phyloP scores from a whole-genome alignment of 2,329 filamentous ascomycete genomes.

The Fusarium paranaense region DNA sequence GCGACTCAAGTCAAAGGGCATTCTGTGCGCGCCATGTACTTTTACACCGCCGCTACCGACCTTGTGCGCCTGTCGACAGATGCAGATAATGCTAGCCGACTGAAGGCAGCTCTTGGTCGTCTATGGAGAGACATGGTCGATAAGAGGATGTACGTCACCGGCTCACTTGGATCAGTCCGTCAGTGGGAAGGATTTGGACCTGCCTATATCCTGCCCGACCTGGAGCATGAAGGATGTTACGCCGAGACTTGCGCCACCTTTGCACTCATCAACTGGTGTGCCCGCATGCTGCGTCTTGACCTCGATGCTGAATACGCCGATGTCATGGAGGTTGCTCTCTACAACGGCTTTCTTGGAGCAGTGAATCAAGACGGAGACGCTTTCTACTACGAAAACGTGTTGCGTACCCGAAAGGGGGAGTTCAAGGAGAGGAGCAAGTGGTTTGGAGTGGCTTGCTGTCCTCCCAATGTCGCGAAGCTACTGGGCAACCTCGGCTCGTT shows the following conservation, averaged over 20 bases:
- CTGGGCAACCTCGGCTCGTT: neutral
- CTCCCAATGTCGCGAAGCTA: slow-evolving; percentile 4
- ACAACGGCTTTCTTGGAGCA: slow-evolving; percentile 7
- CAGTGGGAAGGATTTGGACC: slow-evolving; percentile 13
- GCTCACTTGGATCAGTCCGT: neutral
- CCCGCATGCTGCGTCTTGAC: neutral
- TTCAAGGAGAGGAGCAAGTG: slow-evolving; percentile 11
- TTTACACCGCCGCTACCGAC: neutral
- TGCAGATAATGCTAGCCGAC: neutral
- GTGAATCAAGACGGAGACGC: neutral
- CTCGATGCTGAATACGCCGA: slow-evolving; percentile 2
- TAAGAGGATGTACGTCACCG: slow-evolving; percentile 5
- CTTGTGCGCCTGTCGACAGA: neutral
- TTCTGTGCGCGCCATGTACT: slow-evolving; percentile 9
- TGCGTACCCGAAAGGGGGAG: neutral
- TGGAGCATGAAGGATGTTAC: slow-evolving; percentile 2
- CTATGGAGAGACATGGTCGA: slow-evolving; percentile 14
- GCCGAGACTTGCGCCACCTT: slow-evolving; percentile 10
- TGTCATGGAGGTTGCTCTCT: slow-evolving; percentile 2
- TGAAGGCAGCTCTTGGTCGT: neutral
- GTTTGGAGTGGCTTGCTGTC: slow-evolving; percentile 13
- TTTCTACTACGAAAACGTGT: slow-evolving; percentile 1
- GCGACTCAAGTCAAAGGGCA: neutral
- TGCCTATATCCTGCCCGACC: neutral
- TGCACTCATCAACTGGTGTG: slow-evolving; percentile 3